Conservation (phyloP, 495 filamentous ascomycete genomes). For the Hypoxylon trugodes region DNA sequence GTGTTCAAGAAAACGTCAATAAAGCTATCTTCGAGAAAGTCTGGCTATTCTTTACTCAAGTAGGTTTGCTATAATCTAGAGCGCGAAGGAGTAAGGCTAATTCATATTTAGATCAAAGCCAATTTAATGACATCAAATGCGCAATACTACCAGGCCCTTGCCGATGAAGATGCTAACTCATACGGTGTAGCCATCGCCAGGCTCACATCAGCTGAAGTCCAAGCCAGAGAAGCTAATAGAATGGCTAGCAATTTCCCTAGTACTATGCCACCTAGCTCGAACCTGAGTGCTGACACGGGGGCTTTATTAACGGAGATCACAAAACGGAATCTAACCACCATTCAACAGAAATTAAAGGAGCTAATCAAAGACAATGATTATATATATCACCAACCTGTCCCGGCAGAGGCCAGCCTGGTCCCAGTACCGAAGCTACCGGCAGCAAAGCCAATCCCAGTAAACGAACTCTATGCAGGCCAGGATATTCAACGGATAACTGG, state of each 20-base stretch:
- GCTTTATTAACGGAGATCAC: slow-evolving; percentile 76
- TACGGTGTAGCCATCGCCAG: slow-evolving; percentile 88
- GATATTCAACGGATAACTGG: slow-evolving; percentile 97
- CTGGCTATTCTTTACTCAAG: slow-evolving; percentile 87
- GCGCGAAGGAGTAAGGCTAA: neutral
- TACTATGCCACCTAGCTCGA: slow-evolving; percentile 79
- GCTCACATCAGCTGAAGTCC: slow-evolving; percentile 79
- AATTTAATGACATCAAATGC: slow-evolving; percentile 85
- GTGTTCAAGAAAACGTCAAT: slow-evolving; percentile 89
- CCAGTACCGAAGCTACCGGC: slow-evolving; percentile 90
- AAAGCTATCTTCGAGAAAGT: slow-evolving; percentile 94
- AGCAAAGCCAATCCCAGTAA: slow-evolving; percentile 97
- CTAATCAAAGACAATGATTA: slow-evolving; percentile 95
- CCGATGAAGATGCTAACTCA: slow-evolving; percentile 86
- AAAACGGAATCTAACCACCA: slow-evolving; percentile 79
- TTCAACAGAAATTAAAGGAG: slow-evolving; percentile 80
- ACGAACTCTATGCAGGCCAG: slow-evolving; percentile 94
- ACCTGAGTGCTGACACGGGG: slow-evolving; percentile 82
- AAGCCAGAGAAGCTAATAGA: slow-evolving; percentile 76
- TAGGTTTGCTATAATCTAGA: slow-evolving; percentile 42
- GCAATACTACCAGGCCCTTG: slow-evolving; percentile 92
- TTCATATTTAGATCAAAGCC: slow-evolving; percentile 71
- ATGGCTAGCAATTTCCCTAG: slow-evolving; percentile 83
- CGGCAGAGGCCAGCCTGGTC: slow-evolving; percentile 79
- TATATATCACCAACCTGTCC: slow-evolving; percentile 94